Evolutionary conservation across 129 eudicot species (phyloP), one percentile per base, ranked within the genome.

Genomic region (Ambrosia artemisiifolia): DNA sequence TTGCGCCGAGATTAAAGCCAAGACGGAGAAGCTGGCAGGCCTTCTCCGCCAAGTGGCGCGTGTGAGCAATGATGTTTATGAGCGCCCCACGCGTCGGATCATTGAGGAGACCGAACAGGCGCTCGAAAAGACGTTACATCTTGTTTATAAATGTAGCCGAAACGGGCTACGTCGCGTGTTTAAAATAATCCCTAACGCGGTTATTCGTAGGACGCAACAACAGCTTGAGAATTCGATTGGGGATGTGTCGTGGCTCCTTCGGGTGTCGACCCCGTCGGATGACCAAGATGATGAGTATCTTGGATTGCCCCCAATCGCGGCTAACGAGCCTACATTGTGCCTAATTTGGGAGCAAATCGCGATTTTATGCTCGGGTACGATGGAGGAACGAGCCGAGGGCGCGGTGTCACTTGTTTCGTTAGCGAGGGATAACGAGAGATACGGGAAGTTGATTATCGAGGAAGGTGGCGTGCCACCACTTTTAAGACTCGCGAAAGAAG

Each of bases 1-100:
- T 54, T 87, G 92, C 30, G 55, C 77, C 10, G 92, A 84, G 42
- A 71, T 87, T 59, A 74, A 76, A 28, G 2, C 63, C 47, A 84
- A 87, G 38, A 75, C 85, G 8, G 86, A 78, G 42, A 84, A 84
- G 62, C 88, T 87, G 38, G 92, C 76, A 1, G 79, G 55, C 60
- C 86, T 84, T 62, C 84, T 87, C 51, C 86, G 92, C 1, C 86
- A 81, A 42, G 88, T 86, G 3, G 88, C 88, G 0, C 88, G 92
- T 0, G 78, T 84, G 6, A 84, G 86, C 74, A 79, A 66, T 63
- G 83, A 81, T 36, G 80, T 87, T 42, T 87, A 81, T 51, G 92
- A 87, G 51, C 88, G 86, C 0, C 92, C 88, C 50, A 84, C 88
- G 0, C 85, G 92, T 14, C 81, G 92, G 17, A 87, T 87, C 74